These are phyloP conservation scores for Tulasnella sp. DNA, from an alignment of 768 basidiomycete species.

Conservation along the genomic window DNA sequence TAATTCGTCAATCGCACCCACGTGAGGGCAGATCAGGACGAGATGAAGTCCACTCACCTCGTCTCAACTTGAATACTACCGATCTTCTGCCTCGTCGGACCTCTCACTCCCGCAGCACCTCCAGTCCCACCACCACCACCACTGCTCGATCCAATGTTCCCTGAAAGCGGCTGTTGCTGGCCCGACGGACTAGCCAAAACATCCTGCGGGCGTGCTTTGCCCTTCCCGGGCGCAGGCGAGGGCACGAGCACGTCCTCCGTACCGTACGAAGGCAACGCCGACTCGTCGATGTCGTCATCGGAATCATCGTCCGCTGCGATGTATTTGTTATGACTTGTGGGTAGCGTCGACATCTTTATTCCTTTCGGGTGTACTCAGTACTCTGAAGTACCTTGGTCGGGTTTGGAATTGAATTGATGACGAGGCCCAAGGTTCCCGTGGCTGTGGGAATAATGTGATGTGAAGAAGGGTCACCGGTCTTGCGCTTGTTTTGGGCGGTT, in stretches of 20 bases:
- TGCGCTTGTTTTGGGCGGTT: neutral
- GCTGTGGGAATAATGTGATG: neutral
- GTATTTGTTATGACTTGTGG: constrained; percentile 24
- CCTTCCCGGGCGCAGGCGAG: constrained; percentile 51
- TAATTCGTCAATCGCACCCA: neutral
- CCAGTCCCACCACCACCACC: constrained; percentile 32
- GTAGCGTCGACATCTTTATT: constrained; percentile 1
- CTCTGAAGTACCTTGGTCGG: neutral
- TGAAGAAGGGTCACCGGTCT: neutral
- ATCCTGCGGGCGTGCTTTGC: constrained; percentile 42
- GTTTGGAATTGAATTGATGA: neutral
- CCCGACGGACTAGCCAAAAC: constrained; percentile 46
- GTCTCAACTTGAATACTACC: constrained; percentile 90
- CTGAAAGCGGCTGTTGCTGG: constrained; percentile 60
- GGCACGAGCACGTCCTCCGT: constrained; percentile 38
- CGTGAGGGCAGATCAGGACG: neutral
- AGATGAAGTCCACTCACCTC: constrained; percentile 47
- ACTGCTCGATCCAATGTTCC: constrained; percentile 54
- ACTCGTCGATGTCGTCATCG: constrained; percentile 71
- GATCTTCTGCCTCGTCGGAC: constrained; percentile 56
- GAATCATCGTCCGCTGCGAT: constrained; percentile 55
- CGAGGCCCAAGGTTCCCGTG: neutral
- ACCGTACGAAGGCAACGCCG: constrained; percentile 73
- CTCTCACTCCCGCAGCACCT: constrained; percentile 36
- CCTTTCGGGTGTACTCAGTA: no score